Evolutionary conservation across 2,329 filamentous ascomycete genomes (phyloP).

Genomic region (Thielaviopsis populi): DNA sequence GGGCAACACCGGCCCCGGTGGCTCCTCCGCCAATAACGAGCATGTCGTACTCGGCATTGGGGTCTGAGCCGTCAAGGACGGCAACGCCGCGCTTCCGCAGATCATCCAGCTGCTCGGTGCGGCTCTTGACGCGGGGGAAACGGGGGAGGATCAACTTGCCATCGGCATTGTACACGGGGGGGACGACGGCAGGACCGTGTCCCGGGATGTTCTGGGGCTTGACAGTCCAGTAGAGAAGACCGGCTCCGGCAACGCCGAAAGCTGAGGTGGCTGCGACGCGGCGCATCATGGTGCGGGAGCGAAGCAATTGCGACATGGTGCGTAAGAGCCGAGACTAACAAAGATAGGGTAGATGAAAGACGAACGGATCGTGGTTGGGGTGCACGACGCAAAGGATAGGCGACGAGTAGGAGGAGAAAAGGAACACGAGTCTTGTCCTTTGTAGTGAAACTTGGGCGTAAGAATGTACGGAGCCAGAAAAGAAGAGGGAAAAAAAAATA

Average conservation of each 20-base stretch:
- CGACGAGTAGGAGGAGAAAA: background rate
- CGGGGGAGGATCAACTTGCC: slow-evolving; percentile 51
- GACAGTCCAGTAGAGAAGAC: slow-evolving; percentile 39
- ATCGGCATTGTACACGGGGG: slow-evolving; percentile 53
- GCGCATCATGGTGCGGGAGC: slow-evolving; percentile 24
- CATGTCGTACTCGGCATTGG: slow-evolving; percentile 45
- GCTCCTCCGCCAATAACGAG: slow-evolving; percentile 57
- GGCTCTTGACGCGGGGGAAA: slow-evolving; percentile 47
- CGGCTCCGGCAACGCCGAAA: slow-evolving; percentile 29
- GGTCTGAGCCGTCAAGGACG: slow-evolving; percentile 13
- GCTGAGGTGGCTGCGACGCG: slow-evolving; percentile 31
- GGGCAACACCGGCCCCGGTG: slow-evolving; percentile 54
- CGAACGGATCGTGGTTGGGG: background rate
- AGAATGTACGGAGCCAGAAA: background rate
- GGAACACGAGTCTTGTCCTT: background rate
- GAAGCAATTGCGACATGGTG: slow-evolving; percentile 14
- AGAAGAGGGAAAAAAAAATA: background rate
- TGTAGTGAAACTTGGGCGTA: background rate
- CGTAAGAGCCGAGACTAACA: background rate
- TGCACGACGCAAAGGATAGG: too few relatives aligned
- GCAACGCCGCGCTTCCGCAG: slow-evolving; percentile 32
- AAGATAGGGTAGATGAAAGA: background rate
- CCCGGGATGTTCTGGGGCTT: slow-evolving; percentile 59
- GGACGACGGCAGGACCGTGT: slow-evolving; percentile 51
- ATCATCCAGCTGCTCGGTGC: slow-evolving; percentile 49